Conservation (phyloP, 1,284 basidiomycete species). For the Ganoderma leucocontextum region DNA sequence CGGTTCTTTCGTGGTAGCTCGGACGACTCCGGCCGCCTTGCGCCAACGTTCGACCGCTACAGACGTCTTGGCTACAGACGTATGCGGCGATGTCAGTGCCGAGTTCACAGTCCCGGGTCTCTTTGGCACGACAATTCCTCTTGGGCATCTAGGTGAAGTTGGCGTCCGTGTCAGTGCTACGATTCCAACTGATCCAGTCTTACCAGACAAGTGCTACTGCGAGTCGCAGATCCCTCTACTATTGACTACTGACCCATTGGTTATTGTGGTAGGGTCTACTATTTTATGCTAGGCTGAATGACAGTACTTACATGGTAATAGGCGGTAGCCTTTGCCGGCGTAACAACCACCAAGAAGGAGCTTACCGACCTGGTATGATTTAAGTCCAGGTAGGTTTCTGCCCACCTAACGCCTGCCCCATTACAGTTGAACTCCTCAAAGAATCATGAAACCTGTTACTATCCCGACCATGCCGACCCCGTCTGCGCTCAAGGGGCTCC, state of each 20-base stretch:
- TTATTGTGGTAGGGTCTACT: constrained; percentile 26
- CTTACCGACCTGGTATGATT: constrained; percentile 46
- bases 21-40: constrained; percentile 21
- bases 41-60: constrained; percentile 31
- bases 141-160: constrained; percentile 47
- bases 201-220: constrained; percentile 50
- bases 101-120: constrained; percentile 43
- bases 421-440: constrained; percentile 37
- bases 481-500: constrained; percentile 46
- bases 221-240: constrained; percentile 47
- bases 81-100: constrained; percentile 49
- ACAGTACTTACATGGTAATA: background rate
- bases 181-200: background rate
- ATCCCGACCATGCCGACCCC: constrained; percentile 50
- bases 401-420: too few species aligned
- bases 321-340: constrained; percentile 45
- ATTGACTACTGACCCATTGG: constrained; percentile 43
- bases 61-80: constrained; percentile 42
- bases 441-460: constrained; percentile 47
- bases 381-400: background rate
- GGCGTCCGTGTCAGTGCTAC: background rate
- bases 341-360: constrained; percentile 37
- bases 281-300: background rate
- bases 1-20: constrained; percentile 18
- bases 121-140: constrained; percentile 35